These are phyloP conservation scores for Larix kaempferi DNA, from an alignment of 75 land plant species.

Conservation along the genomic window DNA sequence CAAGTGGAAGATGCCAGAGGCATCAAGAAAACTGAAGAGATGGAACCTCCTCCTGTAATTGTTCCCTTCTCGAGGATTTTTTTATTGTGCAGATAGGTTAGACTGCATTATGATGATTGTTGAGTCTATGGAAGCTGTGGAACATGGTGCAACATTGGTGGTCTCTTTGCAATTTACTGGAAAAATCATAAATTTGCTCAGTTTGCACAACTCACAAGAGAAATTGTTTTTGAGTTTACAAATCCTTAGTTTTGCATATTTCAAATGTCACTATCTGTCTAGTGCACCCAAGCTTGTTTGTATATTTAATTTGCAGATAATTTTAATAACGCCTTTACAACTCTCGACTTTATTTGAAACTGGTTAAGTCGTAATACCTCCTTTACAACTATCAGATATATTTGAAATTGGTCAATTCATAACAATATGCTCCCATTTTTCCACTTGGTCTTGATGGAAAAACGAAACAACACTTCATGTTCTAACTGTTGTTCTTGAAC, in stretches of 20 bases:
- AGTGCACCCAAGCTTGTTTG: neutral
- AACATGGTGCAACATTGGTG: conserved; percentile 93
- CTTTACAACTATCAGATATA: neutral
- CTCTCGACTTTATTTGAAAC: too few relatives aligned
- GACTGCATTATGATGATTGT: conserved; percentile 89
- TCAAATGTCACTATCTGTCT: too few relatives aligned
- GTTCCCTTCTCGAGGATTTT: conserved; percentile 92
- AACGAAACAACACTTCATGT: neutral
- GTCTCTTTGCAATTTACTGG: conserved; percentile 91
- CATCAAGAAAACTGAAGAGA: conserved; percentile 63
- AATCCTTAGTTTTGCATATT: conserved; percentile 23
- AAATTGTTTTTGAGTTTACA: conserved; percentile 42
- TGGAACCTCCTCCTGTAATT: conserved; percentile 86
- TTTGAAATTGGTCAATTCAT: neutral
- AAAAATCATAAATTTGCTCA: conserved; percentile 64
- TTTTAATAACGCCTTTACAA: too few relatives aligned
- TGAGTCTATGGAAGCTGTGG: conserved; percentile 87
- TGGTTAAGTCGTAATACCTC: too few relatives aligned
- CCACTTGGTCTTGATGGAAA: neutral
- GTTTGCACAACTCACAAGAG: conserved; percentile 1
- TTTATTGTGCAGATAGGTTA: conserved; percentile 81
- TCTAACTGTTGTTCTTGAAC: too few relatives aligned
- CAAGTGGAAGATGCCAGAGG: conserved; percentile 45
- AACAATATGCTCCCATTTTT: neutral
- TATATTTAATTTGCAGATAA: neutral